Evolutionary conservation across 345 rosid species (phyloP).

Genomic region (Diplotaxis tenuifolia): DNA sequence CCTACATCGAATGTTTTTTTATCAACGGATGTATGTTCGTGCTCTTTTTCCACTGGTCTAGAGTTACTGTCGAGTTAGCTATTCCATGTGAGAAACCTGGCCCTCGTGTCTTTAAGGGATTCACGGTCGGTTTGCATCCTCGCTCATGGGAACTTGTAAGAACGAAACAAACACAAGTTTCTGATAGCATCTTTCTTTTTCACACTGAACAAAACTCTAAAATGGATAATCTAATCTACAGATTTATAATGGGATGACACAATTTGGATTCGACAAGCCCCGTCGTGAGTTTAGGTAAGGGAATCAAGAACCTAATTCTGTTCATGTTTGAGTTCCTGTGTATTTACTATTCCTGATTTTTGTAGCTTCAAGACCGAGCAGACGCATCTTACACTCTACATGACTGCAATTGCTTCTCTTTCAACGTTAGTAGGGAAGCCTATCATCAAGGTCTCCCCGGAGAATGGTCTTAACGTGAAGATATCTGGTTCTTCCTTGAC

Average conservation of each 20-base stretch:
- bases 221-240: slow-evolving; percentile 30
- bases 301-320: background rate
- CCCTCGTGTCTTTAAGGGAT: slow-evolving; percentile 73
- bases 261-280: slow-evolving; percentile 68
- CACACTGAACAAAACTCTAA: background rate
- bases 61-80: slow-evolving; percentile 77
- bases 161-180: slow-evolving; percentile 1
- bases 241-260: slow-evolving; percentile 93
- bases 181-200: background rate
- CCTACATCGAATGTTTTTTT: background rate
- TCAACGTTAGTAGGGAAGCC: slow-evolving; percentile 71
- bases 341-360: background rate
- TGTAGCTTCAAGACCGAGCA: slow-evolving; percentile 83
- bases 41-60: slow-evolving; percentile 36
- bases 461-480: slow-evolving; percentile 60
- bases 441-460: slow-evolving; percentile 68
- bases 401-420: slow-evolving; percentile 82
- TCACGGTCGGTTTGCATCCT: slow-evolving; percentile 95
- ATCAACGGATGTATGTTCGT: background rate
- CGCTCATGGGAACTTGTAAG: slow-evolving; percentile 95
- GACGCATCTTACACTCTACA: slow-evolving; percentile 66
- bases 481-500: slow-evolving; percentile 65
- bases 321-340: slow-evolving; percentile 3
- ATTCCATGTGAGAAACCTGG: slow-evolving; percentile 85
- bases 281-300: slow-evolving; percentile 62